Percentiles rank a stretch among this genome's conserved stretches.
These are phyloP conservation scores for Trichoderma atrobrunneum DNA, from an alignment of 2,329 filamentous ascomycete genomes.

Conservation along the genomic window DNA sequence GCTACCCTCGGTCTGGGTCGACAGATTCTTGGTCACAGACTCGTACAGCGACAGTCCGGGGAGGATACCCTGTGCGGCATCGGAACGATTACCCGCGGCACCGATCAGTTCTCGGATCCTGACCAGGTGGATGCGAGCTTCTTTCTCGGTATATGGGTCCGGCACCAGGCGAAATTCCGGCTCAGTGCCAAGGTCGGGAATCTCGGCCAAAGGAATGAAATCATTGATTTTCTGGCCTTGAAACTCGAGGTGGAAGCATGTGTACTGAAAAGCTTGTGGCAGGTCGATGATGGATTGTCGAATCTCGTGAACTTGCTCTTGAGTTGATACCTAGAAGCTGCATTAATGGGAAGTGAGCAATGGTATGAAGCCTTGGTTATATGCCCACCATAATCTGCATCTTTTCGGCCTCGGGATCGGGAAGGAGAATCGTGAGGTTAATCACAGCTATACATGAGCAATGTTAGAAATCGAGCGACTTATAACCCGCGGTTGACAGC, in stretches of 20 bases:
- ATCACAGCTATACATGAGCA: constrained; percentile 45
- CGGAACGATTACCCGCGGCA: constrained; percentile 82
- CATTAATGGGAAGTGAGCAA: constrained; percentile 1
- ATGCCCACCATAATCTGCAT: constrained; percentile 77
- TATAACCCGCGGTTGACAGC: background rate
- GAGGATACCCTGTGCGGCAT: constrained; percentile 79
- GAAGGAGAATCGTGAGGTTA: constrained; percentile 73
- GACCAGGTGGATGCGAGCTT: constrained; percentile 91
- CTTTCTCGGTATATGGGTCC: constrained; percentile 97
- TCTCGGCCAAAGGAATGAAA: constrained; percentile 87
- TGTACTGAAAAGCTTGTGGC: constrained; percentile 91
- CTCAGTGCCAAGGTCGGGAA: constrained; percentile 72
- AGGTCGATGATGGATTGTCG: constrained; percentile 94
- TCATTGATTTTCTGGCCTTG: constrained; percentile 89
- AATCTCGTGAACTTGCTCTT: constrained; percentile 97
- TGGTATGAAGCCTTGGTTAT: background rate
- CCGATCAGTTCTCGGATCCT: constrained; percentile 90
- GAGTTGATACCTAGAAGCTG: constrained; percentile 67
- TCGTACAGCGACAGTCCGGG: constrained; percentile 87
- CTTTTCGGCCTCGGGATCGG: constrained; percentile 68
- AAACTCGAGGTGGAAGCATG: constrained; percentile 96
- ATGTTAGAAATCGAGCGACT: background rate
- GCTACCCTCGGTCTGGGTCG: constrained; percentile 34
- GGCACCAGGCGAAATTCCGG: constrained; percentile 81
- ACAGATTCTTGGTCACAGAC: constrained; percentile 57